phyloP scores from a whole-genome alignment of 2,329 filamentous ascomycete species.

The Colletotrichum sp. region DNA sequence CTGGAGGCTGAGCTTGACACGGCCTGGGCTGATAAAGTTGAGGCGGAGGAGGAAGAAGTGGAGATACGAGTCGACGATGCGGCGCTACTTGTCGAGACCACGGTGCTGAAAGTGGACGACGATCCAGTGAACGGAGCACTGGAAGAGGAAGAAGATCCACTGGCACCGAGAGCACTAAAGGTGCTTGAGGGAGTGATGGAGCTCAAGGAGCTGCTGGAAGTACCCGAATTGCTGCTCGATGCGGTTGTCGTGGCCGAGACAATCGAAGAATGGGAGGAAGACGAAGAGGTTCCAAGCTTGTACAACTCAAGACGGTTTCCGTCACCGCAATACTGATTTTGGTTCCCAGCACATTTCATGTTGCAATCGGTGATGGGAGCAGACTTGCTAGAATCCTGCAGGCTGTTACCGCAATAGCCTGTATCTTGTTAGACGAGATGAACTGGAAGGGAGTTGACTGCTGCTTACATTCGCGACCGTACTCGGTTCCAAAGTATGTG shows the following conservation, averaged over 20 bases:
- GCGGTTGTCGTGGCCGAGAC: background rate
- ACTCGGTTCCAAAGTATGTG: constrained; percentile 42
- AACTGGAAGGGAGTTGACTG: background rate
- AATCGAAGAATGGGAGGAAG: background rate
- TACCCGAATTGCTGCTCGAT: background rate
- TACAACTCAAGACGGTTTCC: constrained; percentile 43
- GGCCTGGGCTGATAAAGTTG: background rate
- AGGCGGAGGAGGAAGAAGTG: background rate
- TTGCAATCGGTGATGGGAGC: constrained; percentile 39
- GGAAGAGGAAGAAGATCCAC: background rate
- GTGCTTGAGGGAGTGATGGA: background rate
- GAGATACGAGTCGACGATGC: background rate
- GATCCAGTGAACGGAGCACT: constrained; percentile 18
- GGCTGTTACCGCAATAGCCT: constrained; percentile 44
- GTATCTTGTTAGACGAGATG: background rate
- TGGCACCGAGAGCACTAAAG: background rate
- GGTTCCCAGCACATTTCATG: constrained; percentile 41
- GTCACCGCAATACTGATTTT: constrained; percentile 42
- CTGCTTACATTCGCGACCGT: constrained; percentile 40
- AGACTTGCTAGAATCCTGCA: constrained; percentile 34
- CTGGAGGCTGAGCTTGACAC: background rate
- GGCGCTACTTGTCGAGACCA: background rate
- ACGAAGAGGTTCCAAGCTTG: constrained; percentile 23
- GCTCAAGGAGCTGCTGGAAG: background rate
- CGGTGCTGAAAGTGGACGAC: background rate